Evolutionary conservation across 768 basidiomycete genomes (phyloP).

Genomic region (Cubamyces sp.): DNA sequence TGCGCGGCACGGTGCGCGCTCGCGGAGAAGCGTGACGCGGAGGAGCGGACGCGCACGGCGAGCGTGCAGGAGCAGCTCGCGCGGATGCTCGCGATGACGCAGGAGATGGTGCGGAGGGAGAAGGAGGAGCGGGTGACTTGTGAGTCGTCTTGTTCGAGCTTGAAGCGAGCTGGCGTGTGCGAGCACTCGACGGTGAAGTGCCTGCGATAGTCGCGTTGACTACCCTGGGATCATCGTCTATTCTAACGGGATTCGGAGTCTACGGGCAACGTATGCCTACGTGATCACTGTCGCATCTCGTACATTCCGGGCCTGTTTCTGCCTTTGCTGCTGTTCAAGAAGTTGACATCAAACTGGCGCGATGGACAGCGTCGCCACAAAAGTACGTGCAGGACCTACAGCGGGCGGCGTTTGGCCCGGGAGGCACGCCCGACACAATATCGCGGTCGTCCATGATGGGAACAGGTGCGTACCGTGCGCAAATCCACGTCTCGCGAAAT

Average conservation of each 20-base stretch:
- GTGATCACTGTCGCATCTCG: too few relatives aligned
- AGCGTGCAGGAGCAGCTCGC: conserved; percentile 15
- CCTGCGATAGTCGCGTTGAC: too few relatives aligned
- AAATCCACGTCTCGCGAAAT: neutral
- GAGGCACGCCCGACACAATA: conserved; percentile 11
- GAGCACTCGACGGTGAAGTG: too few relatives aligned
- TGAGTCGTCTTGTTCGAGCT: neutral
- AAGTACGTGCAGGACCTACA: conserved; percentile 13
- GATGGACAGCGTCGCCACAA: neutral
- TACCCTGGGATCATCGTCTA: too few relatives aligned
- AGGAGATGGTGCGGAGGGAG: conserved; percentile 7
- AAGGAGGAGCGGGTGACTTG: conserved; percentile 1
- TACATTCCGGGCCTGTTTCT: too few relatives aligned
- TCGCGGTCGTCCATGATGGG: conserved; percentile 24
- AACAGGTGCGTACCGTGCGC: neutral
- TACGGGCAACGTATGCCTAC: too few relatives aligned
- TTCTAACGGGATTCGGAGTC: too few relatives aligned
- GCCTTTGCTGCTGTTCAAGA: neutral
- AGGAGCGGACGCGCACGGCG: neutral
- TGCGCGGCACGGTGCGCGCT: conserved; percentile 9
- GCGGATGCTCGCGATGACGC: conserved; percentile 12
- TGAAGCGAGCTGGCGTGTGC: too few relatives aligned
- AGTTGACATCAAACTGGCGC: neutral
- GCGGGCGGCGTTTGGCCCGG: conserved; percentile 20
- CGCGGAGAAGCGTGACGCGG: conserved; percentile 2